These are phyloP conservation scores for Ophiostoma fasciatum DNA, from an alignment of 2,329 filamentous ascomycete genomes.

Conservation along the genomic window DNA sequence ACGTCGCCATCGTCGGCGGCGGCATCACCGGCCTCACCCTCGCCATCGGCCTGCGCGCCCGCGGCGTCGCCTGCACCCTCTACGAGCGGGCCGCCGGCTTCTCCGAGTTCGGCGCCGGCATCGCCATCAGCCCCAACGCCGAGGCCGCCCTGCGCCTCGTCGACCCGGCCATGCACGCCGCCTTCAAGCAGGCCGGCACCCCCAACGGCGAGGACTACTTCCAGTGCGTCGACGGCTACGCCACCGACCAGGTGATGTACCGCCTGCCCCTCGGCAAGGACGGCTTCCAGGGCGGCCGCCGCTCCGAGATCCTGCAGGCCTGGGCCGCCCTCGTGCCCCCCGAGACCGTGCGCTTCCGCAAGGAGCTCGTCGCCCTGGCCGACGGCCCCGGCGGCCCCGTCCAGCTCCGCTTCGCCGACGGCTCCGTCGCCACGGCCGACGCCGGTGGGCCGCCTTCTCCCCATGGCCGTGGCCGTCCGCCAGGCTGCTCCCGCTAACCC, in stretches of 20 bases:
- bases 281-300: slow-evolving; percentile 25
- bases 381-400: slow-evolving; percentile 2
- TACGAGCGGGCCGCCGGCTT: slow-evolving; percentile 30
- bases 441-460: slow-evolving; percentile 19
- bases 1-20: slow-evolving; percentile 33
- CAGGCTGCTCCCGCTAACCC: too few species aligned
- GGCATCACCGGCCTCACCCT: slow-evolving; percentile 36
- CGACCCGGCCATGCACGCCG: slow-evolving; percentile 21
- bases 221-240: slow-evolving; percentile 25
- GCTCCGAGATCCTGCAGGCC: slow-evolving; percentile 25
- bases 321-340: slow-evolving; percentile 20
- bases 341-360: slow-evolving; percentile 19
- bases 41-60: slow-evolving; percentile 29
- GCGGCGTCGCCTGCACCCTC: slow-evolving; percentile 26
- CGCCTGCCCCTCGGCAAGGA: slow-evolving; percentile 24
- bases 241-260: slow-evolving; percentile 18
- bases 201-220: slow-evolving; percentile 27
- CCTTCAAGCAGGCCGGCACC: slow-evolving; percentile 23
- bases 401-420: slow-evolving; percentile 19
- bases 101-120: slow-evolving; percentile 34
- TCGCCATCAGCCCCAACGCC: slow-evolving; percentile 37
- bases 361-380: slow-evolving; percentile 18
- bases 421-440: slow-evolving; percentile 17
- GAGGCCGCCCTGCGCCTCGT: slow-evolving; percentile 28
- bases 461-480: too few species aligned